phyloP scores from a whole-genome alignment of 2,329 filamentous ascomycete genomes.

The Pseudopyrenochaeta lycopersici region DNA sequence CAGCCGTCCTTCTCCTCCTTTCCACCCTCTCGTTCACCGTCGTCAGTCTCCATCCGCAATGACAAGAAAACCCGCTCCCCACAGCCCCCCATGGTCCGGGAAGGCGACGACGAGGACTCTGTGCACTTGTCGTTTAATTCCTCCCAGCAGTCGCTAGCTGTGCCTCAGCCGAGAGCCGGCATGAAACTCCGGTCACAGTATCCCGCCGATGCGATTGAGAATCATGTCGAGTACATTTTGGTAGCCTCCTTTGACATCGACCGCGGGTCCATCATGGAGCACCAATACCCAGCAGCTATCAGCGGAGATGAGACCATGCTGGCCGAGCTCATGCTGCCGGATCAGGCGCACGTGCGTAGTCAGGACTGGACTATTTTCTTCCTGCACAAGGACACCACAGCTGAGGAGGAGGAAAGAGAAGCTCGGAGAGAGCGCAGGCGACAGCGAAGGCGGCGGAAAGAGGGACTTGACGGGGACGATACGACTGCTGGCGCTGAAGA shows the following conservation, averaged over 20 bases:
- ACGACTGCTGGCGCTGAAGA: slow-evolving; percentile 29
- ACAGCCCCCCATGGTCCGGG: slow-evolving; percentile 45
- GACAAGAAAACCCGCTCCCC: slow-evolving; percentile 46
- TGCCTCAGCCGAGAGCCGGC: slow-evolving; percentile 1
- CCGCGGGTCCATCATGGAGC: slow-evolving; percentile 95
- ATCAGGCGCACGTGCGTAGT: slow-evolving; percentile 91
- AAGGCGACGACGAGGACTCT: slow-evolving; percentile 43
- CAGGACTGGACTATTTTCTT: slow-evolving; percentile 99
- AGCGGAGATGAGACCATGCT: slow-evolving; percentile 98
- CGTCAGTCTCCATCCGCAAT: slow-evolving; percentile 47
- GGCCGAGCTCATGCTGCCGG: slow-evolving; percentile 96
- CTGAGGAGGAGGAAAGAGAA: slow-evolving; percentile 75
- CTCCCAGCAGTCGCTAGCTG: slow-evolving; percentile 25
- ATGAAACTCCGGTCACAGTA: slow-evolving; percentile 58
- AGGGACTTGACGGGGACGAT: slow-evolving; percentile 55
- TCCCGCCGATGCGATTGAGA: slow-evolving; percentile 64
- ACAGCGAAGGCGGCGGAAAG: slow-evolving; percentile 55
- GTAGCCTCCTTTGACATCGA: slow-evolving; percentile 98
- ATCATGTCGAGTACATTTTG: slow-evolving; percentile 98
- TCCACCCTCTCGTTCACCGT: slow-evolving; percentile 50
- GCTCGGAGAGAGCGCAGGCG: slow-evolving; percentile 67
- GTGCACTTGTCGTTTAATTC: slow-evolving; percentile 38
- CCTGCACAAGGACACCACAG: slow-evolving; percentile 90
- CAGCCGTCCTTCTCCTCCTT: slow-evolving; percentile 56
- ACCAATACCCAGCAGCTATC: slow-evolving; percentile 94